Evolutionary conservation across 768 basidiomycete genomes (phyloP).

Genomic region (Leccinum subtestaceum): DNA sequence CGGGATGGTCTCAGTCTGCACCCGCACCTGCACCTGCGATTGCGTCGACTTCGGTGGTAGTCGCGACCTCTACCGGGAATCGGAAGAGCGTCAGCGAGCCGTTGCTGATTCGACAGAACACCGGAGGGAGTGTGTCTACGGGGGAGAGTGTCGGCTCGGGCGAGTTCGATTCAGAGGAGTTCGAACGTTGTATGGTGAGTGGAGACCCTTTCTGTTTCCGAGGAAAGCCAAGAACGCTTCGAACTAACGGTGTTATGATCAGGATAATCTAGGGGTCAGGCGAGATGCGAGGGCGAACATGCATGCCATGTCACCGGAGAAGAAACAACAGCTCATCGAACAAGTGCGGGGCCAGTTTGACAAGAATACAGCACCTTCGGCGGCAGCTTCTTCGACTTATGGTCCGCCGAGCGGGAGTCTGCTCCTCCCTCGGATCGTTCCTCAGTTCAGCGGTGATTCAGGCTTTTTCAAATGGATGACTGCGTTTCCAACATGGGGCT

Average conservation of each 20-base stretch:
- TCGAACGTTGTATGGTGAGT: slow-evolving; percentile 70
- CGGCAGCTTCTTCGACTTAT: slow-evolving; percentile 45
- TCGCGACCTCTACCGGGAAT: slow-evolving; percentile 39
- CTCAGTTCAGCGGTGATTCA: slow-evolving; percentile 74
- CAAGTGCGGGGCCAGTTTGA: slow-evolving; percentile 44
- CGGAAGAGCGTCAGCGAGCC: slow-evolving; percentile 75
- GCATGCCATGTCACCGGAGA: slow-evolving; percentile 55
- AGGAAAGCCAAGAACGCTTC: slow-evolving; percentile 3
- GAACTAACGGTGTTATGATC: not conserved
- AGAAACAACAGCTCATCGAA: slow-evolving; percentile 64
- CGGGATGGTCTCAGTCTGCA: slow-evolving; percentile 57
- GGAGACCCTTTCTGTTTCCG: not conserved
- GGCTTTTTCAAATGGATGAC: slow-evolving; percentile 67
- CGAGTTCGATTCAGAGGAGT: slow-evolving; percentile 44
- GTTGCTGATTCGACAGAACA: slow-evolving; percentile 49
- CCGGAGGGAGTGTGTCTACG: slow-evolving; percentile 30
- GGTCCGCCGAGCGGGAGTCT: slow-evolving; percentile 56
- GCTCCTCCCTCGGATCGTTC: slow-evolving; percentile 64
- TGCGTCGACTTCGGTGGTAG: slow-evolving; percentile 30
- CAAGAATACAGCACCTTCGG: slow-evolving; percentile 32
- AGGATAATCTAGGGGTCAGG: slow-evolving; percentile 76
- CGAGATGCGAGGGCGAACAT: slow-evolving; percentile 65
- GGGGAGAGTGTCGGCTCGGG: slow-evolving; percentile 26
- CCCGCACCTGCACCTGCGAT: slow-evolving; percentile 22
- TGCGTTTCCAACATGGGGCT: slow-evolving; percentile 56